phyloP scores from a whole-genome alignment of 2,329 filamentous ascomycete genomes.

The Penicillium capsulatum region DNA sequence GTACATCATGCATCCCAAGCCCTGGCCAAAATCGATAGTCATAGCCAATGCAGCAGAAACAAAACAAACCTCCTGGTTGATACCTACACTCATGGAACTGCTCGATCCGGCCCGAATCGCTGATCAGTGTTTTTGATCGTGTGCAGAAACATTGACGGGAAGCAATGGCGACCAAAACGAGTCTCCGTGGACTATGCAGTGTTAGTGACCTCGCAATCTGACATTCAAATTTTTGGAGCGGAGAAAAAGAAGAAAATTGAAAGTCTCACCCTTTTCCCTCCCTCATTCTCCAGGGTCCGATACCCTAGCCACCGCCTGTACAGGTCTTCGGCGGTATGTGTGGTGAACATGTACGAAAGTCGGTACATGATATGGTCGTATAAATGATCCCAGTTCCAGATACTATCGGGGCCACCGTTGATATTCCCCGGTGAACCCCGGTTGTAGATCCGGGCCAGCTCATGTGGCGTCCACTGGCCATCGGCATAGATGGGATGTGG shows the following conservation, averaged over 20 bases:
- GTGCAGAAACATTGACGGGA: slow-evolving; percentile 26
- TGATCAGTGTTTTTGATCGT: slow-evolving; percentile 21
- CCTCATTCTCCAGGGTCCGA: slow-evolving; percentile 16
- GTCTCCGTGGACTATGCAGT: slow-evolving; percentile 13
- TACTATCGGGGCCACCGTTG: slow-evolving; percentile 43
- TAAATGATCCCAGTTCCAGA: slow-evolving; percentile 30
- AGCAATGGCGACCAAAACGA: slow-evolving; percentile 22
- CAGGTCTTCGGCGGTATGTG: slow-evolving; percentile 45
- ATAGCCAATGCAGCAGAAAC: no score
- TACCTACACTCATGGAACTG: slow-evolving; percentile 15
- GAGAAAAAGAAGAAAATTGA: background rate
- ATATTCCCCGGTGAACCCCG: slow-evolving; percentile 50
- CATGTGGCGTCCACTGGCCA: slow-evolving; percentile 52
- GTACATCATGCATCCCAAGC: no score
- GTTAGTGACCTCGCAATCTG: background rate
- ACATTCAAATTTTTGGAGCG: background rate
- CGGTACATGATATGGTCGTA: slow-evolving; percentile 30
- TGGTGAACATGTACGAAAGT: slow-evolving; percentile 28
- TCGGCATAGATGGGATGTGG: slow-evolving; percentile 57
- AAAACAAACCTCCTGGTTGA: no score
- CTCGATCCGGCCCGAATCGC: slow-evolving; percentile 16
- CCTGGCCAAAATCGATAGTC: no score
- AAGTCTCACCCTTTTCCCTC: slow-evolving; percentile 11
- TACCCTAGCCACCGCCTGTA: slow-evolving; percentile 55
- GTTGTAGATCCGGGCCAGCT: slow-evolving; percentile 55